Evolutionary conservation across 2,329 filamentous ascomycete genomes (phyloP), one percentile per base, ranked within the genome.

Genomic region (Cladophialophora yegresii): DNA sequence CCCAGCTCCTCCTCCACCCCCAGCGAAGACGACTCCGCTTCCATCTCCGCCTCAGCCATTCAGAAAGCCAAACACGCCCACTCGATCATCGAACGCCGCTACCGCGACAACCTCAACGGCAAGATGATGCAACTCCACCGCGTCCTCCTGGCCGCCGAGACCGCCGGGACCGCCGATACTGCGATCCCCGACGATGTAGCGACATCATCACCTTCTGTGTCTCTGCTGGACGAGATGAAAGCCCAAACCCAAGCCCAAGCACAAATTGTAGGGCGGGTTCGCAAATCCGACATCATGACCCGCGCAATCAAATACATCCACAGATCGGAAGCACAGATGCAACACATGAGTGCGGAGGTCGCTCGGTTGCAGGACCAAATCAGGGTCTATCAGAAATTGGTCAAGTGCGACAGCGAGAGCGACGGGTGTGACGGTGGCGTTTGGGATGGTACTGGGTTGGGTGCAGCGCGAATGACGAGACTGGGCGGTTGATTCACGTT

Each of bases 51-150:
- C 43, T 47, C 49, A 16, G 36, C 58, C 49, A 50, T 49, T 50
- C 30, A 51, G 22, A 57, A 58, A 12, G 60, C 60, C 28, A 62
- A 62, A 30, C 58, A 64, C 53, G 63, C 64, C 22, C 67, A 68
- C 47, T 67, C 64, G 22, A 40, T 68, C 12, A 64, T 68, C 51
- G 67, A 68, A 54, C 54, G 62, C 7, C 66, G 66, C n/a, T 68
- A 68, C 40, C 57, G 67, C 28, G 67, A 68, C 58, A 68, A 68
- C 55, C 64, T 68, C 32, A 68, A 68, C 36, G 61, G 58, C 22
- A 68, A 68, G 16, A 66, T 68, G 49, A 58, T 59, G 47, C 62
- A 68, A 40, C 61, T 68, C 22, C 64, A 68, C 36, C 53, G 56
- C 28, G 56, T 59, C 28, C 50, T 68, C 7, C 54, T 64, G n/a